phyloP scores from a whole-genome alignment of 495 filamentous ascomycete genomes.

The Aspergillus bertholletiae region DNA sequence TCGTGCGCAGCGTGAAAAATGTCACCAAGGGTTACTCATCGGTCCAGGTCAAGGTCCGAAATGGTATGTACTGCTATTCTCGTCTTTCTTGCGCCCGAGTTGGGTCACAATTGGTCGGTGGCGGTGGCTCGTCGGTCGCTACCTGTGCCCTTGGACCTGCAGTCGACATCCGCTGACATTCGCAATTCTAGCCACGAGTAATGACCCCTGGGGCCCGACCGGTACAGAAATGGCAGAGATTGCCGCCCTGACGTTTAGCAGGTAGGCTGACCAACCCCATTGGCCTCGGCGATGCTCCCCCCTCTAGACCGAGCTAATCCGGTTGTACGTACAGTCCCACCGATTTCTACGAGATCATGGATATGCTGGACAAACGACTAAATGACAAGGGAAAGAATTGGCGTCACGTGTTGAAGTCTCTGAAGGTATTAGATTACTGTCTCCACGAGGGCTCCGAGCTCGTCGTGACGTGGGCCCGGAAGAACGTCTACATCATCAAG shows the following conservation, averaged over 20 bases:
- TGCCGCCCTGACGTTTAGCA: conserved; percentile 93
- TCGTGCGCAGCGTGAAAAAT: conserved; percentile 98
- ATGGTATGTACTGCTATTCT: conserved; percentile 63
- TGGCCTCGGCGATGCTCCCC: not conserved
- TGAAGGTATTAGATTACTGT: conserved; percentile 98
- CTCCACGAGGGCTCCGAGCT: conserved; percentile 95
- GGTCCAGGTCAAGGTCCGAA: conserved; percentile 98
- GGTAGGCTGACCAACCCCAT: conserved; percentile 53
- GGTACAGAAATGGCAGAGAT: conserved; percentile 99
- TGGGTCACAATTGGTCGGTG: not conserved
- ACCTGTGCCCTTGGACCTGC: not conserved
- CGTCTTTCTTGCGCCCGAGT: conserved; percentile 11
- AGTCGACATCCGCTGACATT: not conserved
- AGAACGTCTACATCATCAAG: conserved; percentile 98
- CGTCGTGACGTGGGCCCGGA: conserved; percentile 95
- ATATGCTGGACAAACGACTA: conserved; percentile 98
- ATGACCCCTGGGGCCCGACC: conserved; percentile 98
- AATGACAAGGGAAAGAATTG: conserved; percentile 99
- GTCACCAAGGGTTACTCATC: conserved; percentile 98
- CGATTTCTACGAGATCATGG: conserved; percentile 99
- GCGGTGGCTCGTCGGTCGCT: not conserved
- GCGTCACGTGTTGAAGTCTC: conserved; percentile 95
- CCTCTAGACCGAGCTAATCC: conserved; percentile 11
- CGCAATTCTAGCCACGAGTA: conserved; percentile 78
- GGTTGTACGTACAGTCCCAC: conserved; percentile 58